Conservation (phyloP, 495 filamentous ascomycete genomes). For the Aspergillus panamensis region DNA sequence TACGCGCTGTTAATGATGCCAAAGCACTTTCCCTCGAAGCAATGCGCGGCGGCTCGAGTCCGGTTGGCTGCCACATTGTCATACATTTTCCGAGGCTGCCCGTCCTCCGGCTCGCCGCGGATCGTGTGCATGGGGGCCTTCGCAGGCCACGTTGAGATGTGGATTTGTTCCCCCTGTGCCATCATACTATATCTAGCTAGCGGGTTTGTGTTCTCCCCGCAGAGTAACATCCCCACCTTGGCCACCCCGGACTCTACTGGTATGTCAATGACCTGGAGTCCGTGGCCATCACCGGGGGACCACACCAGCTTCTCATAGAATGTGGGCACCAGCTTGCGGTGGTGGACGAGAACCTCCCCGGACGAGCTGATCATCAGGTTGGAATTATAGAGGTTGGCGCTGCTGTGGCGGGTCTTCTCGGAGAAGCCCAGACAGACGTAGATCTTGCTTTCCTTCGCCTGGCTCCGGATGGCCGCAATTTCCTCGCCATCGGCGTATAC, state of each 20-base stretch:
- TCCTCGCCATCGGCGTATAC: conserved; percentile 30
- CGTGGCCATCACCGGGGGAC: conserved; percentile 33
- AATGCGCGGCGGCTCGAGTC: conserved; percentile 39
- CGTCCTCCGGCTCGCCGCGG: conserved; percentile 14
- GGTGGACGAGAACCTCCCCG: conserved; percentile 33
- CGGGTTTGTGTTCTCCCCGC: conserved; percentile 41
- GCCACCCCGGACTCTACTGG: conserved; percentile 17
- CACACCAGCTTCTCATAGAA: conserved; percentile 40
- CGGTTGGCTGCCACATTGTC: conserved; percentile 42
- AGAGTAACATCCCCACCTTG: conserved; percentile 32
- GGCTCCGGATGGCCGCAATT: conserved; percentile 23
- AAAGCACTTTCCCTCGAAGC: conserved; percentile 47
- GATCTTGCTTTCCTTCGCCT: conserved; percentile 22
- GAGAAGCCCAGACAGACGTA: conserved; percentile 34
- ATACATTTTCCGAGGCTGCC: conserved; percentile 26
- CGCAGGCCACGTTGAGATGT: conserved; percentile 38
- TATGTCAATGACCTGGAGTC: conserved; percentile 23
- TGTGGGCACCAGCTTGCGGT: conserved; percentile 38
- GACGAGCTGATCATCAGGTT: conserved; percentile 30
- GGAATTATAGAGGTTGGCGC: conserved; percentile 34
- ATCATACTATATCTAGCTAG: conserved; percentile 29
- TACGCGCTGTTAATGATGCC: conserved; percentile 35
- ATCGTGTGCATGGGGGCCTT: conserved; percentile 28
- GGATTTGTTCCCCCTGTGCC: conserved; percentile 23
- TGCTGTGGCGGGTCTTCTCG: conserved; percentile 30